Base-by-base conservation (phyloP, 176 grass and related monocot genomes). In the Hordeum marinum region DNA sequence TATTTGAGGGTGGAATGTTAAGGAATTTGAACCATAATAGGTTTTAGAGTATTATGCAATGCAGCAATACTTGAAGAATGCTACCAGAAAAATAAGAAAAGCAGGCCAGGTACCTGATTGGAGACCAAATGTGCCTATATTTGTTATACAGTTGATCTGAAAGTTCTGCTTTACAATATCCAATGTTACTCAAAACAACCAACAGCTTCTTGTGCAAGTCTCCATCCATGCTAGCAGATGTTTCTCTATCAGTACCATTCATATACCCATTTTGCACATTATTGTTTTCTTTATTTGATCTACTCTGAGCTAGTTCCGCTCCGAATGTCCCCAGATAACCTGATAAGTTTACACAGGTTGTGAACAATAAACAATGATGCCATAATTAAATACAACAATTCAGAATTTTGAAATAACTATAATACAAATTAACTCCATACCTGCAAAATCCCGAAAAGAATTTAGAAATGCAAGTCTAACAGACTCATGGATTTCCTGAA, bases 161-260 rank as follows among this genome's bases (percentile, higher is more conserved):
- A 85, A 99, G 91, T 70, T 99, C 96, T 55, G 82, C 86, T 92
- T 94, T 99, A 63, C 94, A 99, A 84, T 93, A 96, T 24, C 96
- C 96, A 91, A 99, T 99, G 78, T 99, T 99, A 90, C 96, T 96
- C 84, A 99, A 84, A 92, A 99, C 88, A 86, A 99, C 91, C 61
- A 99, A 76, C 32, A 96, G 90, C 54, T 99, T 99, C 83, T 92
- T 96, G 68, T 94, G 90, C 46, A 80, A 85, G 72, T 86, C 88
- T 29, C 84, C 91, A 84, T 86, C 79, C 52, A 72, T 63, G 63
- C 73, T 72, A 80, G 25, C 74, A 78, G 81, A 88, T 68, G 80
- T 68, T 67, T 94, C 88, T 86, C 79, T 63, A 39, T 90, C 90
- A 27, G 72, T 61, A 89, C 89, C 93, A 92, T 96, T 86, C 69